Evolutionary conservation across 495 filamentous ascomycete genomes (phyloP).

Genomic region (Penicillium taxi): DNA sequence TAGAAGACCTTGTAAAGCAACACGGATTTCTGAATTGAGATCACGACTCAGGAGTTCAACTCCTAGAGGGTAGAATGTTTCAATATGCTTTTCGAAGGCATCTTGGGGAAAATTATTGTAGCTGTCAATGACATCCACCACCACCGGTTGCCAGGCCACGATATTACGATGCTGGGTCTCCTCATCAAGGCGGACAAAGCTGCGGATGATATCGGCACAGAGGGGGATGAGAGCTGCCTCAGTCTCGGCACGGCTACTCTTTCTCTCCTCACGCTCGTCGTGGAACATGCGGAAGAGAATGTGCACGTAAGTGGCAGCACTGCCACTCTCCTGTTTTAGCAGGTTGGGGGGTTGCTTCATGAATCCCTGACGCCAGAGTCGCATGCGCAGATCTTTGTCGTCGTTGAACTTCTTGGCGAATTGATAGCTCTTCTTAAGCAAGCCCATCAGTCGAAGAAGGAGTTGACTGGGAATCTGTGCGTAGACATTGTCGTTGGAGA

Average conservation of each 20-base stretch:
- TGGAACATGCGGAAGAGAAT: constrained; percentile 97
- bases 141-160: constrained; percentile 90
- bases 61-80: constrained; percentile 75
- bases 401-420: constrained; percentile 97
- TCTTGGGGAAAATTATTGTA: constrained; percentile 81
- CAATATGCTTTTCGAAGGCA: constrained; percentile 71
- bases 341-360: constrained; percentile 99
- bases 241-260: constrained; percentile 66
- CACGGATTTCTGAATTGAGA: constrained; percentile 65
- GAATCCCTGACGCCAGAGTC: constrained; percentile 93
- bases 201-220: constrained; percentile 83
- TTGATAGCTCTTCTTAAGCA: constrained; percentile 88
- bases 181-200: constrained; percentile 77
- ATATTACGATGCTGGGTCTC: constrained; percentile 95
- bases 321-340: constrained; percentile 94
- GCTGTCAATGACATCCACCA: constrained; percentile 95
- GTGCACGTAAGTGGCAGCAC: constrained; percentile 84
- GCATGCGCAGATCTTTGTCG: constrained; percentile 90
- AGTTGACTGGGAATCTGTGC: constrained; percentile 81
- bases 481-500: constrained; percentile 95
- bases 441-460: constrained; percentile 82
- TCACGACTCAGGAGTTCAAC: constrained; percentile 81
- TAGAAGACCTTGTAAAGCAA: constrained; percentile 66
- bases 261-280: constrained; percentile 75
- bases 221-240: constrained; percentile 90